Conservation (phyloP, 2,329 filamentous ascomycete species). For the Aspergillus floridensis region DNA sequence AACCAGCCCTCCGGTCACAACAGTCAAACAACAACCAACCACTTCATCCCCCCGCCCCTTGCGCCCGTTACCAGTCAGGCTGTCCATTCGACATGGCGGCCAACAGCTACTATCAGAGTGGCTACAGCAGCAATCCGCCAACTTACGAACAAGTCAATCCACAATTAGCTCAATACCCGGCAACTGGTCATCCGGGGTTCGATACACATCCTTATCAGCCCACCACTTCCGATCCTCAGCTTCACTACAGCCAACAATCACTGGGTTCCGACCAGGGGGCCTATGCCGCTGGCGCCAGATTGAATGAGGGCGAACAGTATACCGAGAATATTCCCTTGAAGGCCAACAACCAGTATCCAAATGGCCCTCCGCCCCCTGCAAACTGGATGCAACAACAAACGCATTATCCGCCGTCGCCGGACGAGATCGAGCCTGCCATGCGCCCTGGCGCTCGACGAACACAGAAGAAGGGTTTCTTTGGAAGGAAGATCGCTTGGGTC, state of each 20-base stretch:
- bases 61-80: conserved; percentile 4
- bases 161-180: conserved; percentile 34
- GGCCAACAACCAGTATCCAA: conserved; percentile 34
- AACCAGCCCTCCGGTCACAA: neutral
- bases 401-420: conserved; percentile 52
- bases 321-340: conserved; percentile 45
- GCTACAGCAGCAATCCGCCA: conserved; percentile 34
- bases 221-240: conserved; percentile 42
- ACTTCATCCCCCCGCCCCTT: conserved; percentile 1
- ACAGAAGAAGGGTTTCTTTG: conserved; percentile 55
- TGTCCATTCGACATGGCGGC: conserved; percentile 53
- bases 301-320: conserved; percentile 37
- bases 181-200: conserved; percentile 21
- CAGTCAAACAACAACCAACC: neutral
- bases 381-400: conserved; percentile 46
- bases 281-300: conserved; percentile 31
- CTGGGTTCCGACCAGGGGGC: conserved; percentile 34
- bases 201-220: conserved; percentile 37
- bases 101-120: conserved; percentile 63
- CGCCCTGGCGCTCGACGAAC: conserved; percentile 19
- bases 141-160: conserved; percentile 35
- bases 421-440: conserved; percentile 34
- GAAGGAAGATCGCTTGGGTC: conserved; percentile 68
- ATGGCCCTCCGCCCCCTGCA: conserved; percentile 25
- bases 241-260: conserved; percentile 39